phyloP scores from a whole-genome alignment of 176 grass and related monocot species.

The Leersia perrieri region DNA sequence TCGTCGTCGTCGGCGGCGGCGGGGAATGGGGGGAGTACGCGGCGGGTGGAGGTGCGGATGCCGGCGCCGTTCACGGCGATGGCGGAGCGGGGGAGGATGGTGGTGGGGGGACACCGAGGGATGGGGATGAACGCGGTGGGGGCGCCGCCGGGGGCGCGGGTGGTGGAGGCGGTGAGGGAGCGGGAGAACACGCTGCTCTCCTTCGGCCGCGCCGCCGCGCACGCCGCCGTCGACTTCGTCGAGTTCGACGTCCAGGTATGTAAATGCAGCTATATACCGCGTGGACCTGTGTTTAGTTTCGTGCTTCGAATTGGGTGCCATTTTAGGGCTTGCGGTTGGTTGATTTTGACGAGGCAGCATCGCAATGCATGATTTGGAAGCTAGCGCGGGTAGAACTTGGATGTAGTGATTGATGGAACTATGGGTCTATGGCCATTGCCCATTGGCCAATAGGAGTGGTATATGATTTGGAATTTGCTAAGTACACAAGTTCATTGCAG shows the following conservation, averaged over 20 bases:
- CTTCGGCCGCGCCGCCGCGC: constrained; percentile 44
- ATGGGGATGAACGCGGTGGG: constrained; percentile 66
- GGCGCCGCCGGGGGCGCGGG: constrained; percentile 25
- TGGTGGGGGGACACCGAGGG: constrained; percentile 59
- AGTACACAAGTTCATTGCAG: neutral
- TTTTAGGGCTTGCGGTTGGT: neutral
- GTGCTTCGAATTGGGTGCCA: neutral
- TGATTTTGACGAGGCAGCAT: neutral
- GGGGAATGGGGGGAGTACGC: neutral
- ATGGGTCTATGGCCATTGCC: no score
- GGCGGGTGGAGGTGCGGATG: neutral
- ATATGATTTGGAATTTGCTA: neutral
- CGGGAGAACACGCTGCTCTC: constrained; percentile 74
- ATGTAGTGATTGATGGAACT: neutral
- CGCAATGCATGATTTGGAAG: neutral
- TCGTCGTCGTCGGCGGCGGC: neutral
- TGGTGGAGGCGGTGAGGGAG: constrained; percentile 32
- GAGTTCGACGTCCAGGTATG: constrained; percentile 71
- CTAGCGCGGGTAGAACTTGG: neutral
- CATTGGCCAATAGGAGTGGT: neutral
- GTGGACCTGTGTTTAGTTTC: neutral
- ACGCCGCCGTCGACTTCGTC: constrained; percentile 51
- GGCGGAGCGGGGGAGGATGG: constrained; percentile 34
- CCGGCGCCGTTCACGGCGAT: constrained; percentile 20
- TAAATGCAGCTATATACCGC: neutral